A percentile compares a stretch with the other conserved stretches of the same genome.
Conservation (phyloP, 805 yeast genomes). For the Isabelozyma pseudorhagii region DNA sequence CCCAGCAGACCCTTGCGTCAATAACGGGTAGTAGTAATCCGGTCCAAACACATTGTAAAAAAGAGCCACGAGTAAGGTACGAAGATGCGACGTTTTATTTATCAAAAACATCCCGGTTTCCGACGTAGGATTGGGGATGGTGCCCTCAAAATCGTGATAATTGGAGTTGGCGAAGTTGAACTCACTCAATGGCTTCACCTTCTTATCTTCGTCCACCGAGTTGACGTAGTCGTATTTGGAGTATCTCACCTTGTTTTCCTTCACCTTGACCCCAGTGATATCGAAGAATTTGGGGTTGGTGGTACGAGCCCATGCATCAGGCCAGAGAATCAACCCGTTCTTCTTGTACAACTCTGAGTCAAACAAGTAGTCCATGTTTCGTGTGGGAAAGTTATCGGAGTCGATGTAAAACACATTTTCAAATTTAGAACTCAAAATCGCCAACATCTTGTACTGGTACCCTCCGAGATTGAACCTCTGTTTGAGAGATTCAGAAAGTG, state of each 20-base stretch:
- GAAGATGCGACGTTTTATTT: slow-evolving; percentile 56
- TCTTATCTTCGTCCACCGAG: slow-evolving; percentile 27
- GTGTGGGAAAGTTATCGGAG: slow-evolving; percentile 48
- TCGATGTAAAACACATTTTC: slow-evolving; percentile 48
- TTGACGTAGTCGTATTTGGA: slow-evolving; percentile 17
- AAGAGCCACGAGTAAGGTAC: slow-evolving; percentile 54
- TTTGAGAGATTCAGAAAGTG: slow-evolving; percentile 10
- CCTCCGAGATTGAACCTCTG: slow-evolving; percentile 34
- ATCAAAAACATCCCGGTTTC: slow-evolving; percentile 71
- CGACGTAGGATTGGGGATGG: slow-evolving; percentile 64
- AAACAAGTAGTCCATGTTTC: slow-evolving; percentile 45
- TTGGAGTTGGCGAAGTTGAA: slow-evolving; percentile 27
- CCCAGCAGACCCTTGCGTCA: slow-evolving; percentile 73
- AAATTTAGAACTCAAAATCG: slow-evolving; percentile 61
- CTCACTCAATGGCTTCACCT: slow-evolving; percentile 15
- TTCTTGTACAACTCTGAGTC: slow-evolving; percentile 43
- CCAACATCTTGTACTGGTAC: slow-evolving; percentile 50
- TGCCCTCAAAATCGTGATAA: slow-evolving; percentile 57
- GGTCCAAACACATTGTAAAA: slow-evolving; percentile 71
- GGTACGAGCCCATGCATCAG: slow-evolving; percentile 69
- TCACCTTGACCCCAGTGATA: slow-evolving; percentile 42
- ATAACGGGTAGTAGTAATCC: slow-evolving; percentile 58
- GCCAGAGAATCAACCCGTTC: slow-evolving; percentile 56
- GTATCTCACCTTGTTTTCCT: slow-evolving; percentile 31
- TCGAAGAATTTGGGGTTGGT: slow-evolving; percentile 59